Percentiles rank a stretch among this genome's conserved stretches.
Conservation (phyloP, 164 flowering plant genomes). For the Magnolia sinica region DNA sequence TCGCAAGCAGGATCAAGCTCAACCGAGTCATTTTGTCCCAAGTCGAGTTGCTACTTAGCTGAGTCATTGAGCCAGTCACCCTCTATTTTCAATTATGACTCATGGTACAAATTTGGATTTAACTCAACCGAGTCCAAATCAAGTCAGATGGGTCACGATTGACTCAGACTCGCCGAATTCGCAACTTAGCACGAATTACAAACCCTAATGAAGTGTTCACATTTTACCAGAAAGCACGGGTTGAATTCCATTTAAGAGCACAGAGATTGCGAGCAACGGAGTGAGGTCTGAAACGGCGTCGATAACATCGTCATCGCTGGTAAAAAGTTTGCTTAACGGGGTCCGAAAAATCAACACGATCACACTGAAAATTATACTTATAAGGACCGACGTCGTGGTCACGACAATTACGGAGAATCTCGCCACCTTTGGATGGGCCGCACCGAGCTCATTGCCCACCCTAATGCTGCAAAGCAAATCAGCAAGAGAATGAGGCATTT, state of each 20-base stretch:
- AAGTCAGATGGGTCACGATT: no score
- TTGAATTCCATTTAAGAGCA: conserved; percentile 64
- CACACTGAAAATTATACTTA: conserved; percentile 47
- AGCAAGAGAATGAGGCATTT: no score
- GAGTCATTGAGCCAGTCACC: no score
- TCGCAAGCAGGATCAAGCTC: no score
- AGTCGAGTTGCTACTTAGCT: no score
- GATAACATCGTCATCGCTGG: conserved; percentile 42
- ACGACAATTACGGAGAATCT: conserved; percentile 64
- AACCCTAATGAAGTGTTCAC: background rate
- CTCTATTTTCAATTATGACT: no score
- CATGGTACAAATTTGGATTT: no score
- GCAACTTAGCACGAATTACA: no score
- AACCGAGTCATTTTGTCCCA: no score
- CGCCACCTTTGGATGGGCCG: conserved; percentile 49
- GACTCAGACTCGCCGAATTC: no score
- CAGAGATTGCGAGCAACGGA: conserved; percentile 61
- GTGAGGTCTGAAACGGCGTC: conserved; percentile 47
- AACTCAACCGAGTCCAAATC: no score
- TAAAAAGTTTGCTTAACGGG: conserved; percentile 50
- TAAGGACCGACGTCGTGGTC: conserved; percentile 35
- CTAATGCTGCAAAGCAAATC: conserved; percentile 43
- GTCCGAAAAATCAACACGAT: conserved; percentile 39
- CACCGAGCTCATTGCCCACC: conserved; percentile 77
- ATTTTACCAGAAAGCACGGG: conserved; percentile 65